phyloP scores from a whole-genome alignment of 2,329 filamentous ascomycete species.

The Plenodomus tracheiphilus region DNA sequence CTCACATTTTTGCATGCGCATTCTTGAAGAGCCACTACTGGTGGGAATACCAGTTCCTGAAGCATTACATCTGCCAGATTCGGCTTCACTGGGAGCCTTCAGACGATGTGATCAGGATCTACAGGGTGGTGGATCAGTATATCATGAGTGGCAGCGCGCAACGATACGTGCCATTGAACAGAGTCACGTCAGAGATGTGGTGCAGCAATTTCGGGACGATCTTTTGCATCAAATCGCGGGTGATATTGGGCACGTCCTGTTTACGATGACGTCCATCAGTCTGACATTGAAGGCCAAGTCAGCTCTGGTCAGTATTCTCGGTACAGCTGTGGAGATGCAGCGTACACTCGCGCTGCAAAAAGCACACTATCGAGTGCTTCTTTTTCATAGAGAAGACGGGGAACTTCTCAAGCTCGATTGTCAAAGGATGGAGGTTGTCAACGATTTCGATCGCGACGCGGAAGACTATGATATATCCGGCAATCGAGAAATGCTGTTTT shows the following conservation, averaged over 20 bases:
- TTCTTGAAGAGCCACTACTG: conserved; percentile 31
- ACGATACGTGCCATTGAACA: conserved; percentile 33
- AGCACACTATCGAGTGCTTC: conserved; percentile 30
- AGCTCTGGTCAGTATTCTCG: conserved; percentile 26
- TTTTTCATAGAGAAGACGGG: conserved; percentile 19
- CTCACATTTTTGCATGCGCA: conserved; percentile 26
- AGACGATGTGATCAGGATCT: conserved; percentile 22
- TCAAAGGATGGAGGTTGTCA: conserved; percentile 36
- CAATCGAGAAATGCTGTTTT: conserved; percentile 29
- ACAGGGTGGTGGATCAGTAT: conserved; percentile 19
- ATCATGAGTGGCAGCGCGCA: conserved; percentile 33
- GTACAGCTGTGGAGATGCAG: conserved; percentile 29
- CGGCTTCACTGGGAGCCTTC: conserved; percentile 21
- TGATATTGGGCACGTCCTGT: conserved; percentile 27
- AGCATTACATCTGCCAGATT: conserved; percentile 23
- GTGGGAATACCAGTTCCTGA: conserved; percentile 32
- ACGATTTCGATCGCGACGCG: conserved; percentile 24
- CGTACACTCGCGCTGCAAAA: conserved; percentile 35
- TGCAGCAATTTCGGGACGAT: conserved; percentile 14
- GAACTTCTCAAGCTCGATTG: conserved; percentile 20
- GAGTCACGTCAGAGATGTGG: conserved; percentile 8
- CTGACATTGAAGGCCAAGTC: conserved; percentile 20
- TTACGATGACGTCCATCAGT: conserved; percentile 25
- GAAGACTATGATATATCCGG: conserved; percentile 21
- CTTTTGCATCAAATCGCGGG: conserved; percentile 20